Conservation (phyloP, 768 basidiomycete species). For the Tricholoma terreum region DNA sequence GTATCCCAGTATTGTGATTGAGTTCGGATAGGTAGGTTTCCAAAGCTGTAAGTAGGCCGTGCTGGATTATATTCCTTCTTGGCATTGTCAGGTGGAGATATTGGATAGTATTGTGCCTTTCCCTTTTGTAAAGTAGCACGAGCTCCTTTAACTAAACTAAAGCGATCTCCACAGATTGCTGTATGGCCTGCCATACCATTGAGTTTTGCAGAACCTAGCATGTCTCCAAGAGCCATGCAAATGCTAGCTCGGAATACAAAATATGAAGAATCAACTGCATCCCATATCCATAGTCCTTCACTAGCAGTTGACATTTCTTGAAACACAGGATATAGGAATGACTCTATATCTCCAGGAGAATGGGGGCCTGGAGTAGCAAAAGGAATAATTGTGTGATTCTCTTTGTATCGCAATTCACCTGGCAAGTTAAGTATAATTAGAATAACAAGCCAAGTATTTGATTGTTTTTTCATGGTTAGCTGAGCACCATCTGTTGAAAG, state of each 20-base stretch:
- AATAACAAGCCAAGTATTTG: constrained; percentile 16
- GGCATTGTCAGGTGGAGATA: constrained; percentile 16
- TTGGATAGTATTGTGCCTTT: constrained; percentile 27
- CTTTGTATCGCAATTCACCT: no score
- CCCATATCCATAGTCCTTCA: constrained; percentile 34
- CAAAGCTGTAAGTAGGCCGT: constrained; percentile 8
- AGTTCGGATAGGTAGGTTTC: not conserved
- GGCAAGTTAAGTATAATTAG: no score
- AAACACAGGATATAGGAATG: constrained; percentile 21
- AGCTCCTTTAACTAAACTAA: constrained; percentile 24
- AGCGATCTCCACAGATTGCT: constrained; percentile 29
- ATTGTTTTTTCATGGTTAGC: constrained; percentile 24
- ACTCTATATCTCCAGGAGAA: constrained; percentile 19
- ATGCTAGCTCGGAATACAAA: constrained; percentile 19
- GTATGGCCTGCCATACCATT: constrained; percentile 28
- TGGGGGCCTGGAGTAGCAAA: constrained; percentile 20
- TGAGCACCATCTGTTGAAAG: constrained; percentile 23
- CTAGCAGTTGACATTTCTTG: constrained; percentile 23
- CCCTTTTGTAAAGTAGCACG: constrained; percentile 17
- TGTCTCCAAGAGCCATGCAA: constrained; percentile 26
- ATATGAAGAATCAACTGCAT: constrained; percentile 23
- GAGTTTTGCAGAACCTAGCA: constrained; percentile 31
- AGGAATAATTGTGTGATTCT: constrained; percentile 11
- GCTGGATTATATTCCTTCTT: constrained; percentile 18
- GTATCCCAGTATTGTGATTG: not conserved